A percentile compares a stretch with the other conserved stretches of the same genome.
These are phyloP conservation scores for Pleurotus djamor DNA, from an alignment of 768 basidiomycete genomes.

Conservation along the genomic window DNA sequence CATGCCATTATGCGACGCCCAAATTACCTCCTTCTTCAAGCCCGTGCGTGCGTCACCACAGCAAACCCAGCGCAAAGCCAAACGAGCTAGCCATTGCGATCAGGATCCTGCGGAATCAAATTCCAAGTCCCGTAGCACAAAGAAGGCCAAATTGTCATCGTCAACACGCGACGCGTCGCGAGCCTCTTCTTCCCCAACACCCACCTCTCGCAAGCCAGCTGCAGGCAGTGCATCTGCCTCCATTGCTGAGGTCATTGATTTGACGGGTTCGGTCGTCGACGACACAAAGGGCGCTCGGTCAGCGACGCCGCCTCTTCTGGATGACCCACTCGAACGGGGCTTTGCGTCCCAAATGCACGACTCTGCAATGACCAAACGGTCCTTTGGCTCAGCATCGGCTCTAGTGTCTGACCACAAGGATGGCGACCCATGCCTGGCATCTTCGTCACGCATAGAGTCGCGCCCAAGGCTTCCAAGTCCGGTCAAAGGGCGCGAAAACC, in stretches of 20 bases:
- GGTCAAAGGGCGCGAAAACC: too few species aligned
- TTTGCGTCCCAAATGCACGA: background rate
- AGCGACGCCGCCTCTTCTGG: too few species aligned
- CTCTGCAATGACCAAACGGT: too few species aligned
- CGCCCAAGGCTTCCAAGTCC: too few species aligned
- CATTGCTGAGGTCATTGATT: background rate
- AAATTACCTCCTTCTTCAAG: constrained; percentile 20
- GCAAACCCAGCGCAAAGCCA: background rate
- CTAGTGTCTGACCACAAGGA: too few species aligned
- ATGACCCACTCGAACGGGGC: background rate
- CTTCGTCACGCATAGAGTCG: too few species aligned
- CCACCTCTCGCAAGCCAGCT: too few species aligned
- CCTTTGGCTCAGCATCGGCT: too few species aligned
- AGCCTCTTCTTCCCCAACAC: background rate
- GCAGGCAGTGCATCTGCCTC: too few species aligned
- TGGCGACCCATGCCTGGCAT: too few species aligned
- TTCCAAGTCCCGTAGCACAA: background rate
- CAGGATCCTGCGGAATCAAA: constrained; percentile 4
- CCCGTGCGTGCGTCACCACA: background rate
- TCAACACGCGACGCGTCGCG: background rate
- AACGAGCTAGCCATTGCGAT: background rate
- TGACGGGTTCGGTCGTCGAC: background rate
- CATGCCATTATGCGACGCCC: constrained; percentile 18
- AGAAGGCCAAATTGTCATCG: background rate
- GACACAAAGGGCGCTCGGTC: too few species aligned